Base-by-base conservation (phyloP, 2,329 filamentous ascomycete species). In the Neofusicoccum kwambonambiense region DNA sequence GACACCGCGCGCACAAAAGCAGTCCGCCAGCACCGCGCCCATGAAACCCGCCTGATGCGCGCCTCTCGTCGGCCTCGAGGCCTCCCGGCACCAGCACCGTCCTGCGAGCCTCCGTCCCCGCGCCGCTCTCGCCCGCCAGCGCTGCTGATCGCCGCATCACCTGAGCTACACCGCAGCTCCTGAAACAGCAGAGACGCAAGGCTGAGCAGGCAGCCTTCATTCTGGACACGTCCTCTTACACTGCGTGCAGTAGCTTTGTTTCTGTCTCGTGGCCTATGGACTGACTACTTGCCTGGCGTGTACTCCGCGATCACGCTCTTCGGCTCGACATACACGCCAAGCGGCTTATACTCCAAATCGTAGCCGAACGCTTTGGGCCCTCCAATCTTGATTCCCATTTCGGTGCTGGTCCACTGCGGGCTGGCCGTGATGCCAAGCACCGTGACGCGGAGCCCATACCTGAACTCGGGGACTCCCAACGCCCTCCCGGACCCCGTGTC, bases 271-370 rank as follows among this genome's bases (percentile, higher is more conserved):
- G 13, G 54, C 12, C 19, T 17, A 17, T 44, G 13, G 41, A 39
- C 50, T 52, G 34, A 37, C 31, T 31, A 58, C 56, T 31, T 15
- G n/a, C 44, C 11, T 27, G 56, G 42, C 34, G 12, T 19, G 35
- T 64, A 65, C 37, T 65, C 63, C n/a, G 47, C 54, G 17, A 65
- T 65, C 34, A 65, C 63, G 45, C 63, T 65, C 63, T 49, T 60
- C 63, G 63, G 63, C 47, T 65, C 42, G 34, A 65, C 63, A 54
- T 60, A 65, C 37, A 35, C 47, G 17, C 63, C 63, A 31, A 65
- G 45, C 1, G 63, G 31, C 34, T 35, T 49, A 39, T 65, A 65
- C 54, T 60, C 63, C 17, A 65, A 37, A 15, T 65, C 63, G 47
- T 60, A 65, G 17, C 63, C 63, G 31, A 65, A 65, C 12, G 63